A percentile compares a stretch with the other conserved stretches of the same genome.
Evolutionary conservation across 2,329 filamentous ascomycete species (phyloP).

Genomic region (Sarocladiaceae sp.): DNA sequence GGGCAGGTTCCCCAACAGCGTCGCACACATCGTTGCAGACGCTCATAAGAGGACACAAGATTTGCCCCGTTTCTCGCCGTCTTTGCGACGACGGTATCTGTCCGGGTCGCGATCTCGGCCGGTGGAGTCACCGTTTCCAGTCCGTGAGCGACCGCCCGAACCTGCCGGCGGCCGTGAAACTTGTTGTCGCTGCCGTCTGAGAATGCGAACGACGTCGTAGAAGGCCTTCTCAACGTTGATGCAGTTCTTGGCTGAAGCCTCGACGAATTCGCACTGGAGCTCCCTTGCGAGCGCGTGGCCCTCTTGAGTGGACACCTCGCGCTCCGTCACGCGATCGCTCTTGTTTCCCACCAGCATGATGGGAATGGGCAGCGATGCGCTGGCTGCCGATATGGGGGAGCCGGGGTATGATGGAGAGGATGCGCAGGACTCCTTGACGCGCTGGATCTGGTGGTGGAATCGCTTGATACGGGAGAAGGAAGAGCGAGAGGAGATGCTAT

Average conservation of each 20-base stretch:
- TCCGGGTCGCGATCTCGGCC: slow-evolving; percentile 25
- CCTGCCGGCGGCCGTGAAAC: slow-evolving; percentile 32
- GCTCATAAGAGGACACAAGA: slow-evolving; percentile 35
- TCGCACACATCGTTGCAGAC: not conserved
- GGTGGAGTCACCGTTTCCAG: slow-evolving; percentile 28
- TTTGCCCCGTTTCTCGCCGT: slow-evolving; percentile 29
- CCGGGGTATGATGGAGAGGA: slow-evolving; percentile 72
- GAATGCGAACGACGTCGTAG: slow-evolving; percentile 89
- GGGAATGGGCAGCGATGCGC: slow-evolving; percentile 65
- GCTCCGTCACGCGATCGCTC: slow-evolving; percentile 90
- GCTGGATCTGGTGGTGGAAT: slow-evolving; percentile 94
- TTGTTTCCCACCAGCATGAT: slow-evolving; percentile 99
- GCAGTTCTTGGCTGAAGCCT: slow-evolving; percentile 95
- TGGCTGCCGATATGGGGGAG: slow-evolving; percentile 58
- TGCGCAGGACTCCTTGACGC: slow-evolving; percentile 86
- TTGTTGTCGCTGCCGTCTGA: slow-evolving; percentile 73
- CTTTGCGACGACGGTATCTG: slow-evolving; percentile 27
- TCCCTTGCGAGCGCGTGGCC: slow-evolving; percentile 87
- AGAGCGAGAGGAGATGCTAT: slow-evolving; percentile 95
- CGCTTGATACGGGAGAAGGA: slow-evolving; percentile 92
- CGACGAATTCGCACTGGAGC: slow-evolving; percentile 91
- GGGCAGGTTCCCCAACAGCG: not conserved
- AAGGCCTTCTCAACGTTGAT: slow-evolving; percentile 98
- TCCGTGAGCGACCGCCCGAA: slow-evolving; percentile 30
- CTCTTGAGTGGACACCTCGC: slow-evolving; percentile 94